These are phyloP conservation scores for Diutina ranongensis DNA, from an alignment of 1,139 yeast genomes.

Conservation along the genomic window DNA sequence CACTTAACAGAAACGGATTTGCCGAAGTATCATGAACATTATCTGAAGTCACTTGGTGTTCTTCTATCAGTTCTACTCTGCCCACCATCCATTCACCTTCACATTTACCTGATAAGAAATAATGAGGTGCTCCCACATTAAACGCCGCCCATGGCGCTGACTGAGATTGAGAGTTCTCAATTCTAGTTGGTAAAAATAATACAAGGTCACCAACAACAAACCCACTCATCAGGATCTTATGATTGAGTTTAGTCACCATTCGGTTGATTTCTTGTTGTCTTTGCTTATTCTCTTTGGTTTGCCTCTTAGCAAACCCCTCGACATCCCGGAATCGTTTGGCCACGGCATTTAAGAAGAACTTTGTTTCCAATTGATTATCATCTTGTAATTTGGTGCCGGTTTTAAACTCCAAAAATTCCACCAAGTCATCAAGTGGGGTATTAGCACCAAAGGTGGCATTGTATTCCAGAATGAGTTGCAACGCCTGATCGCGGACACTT, in stretches of 20 bases:
- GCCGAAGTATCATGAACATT: conserved; percentile 17
- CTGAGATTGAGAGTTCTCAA: conserved; percentile 8
- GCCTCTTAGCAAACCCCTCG: conserved; percentile 79
- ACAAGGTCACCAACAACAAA: conserved; percentile 69
- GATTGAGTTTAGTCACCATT: conserved; percentile 17
- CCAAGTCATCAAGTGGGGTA: neutral
- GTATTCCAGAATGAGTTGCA: neutral
- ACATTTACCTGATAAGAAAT: conserved; percentile 36
- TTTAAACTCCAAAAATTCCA: neutral
- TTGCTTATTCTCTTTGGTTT: conserved; percentile 62
- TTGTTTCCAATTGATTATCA: conserved; percentile 7
- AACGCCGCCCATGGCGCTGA: conserved; percentile 78
- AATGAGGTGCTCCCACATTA: conserved; percentile 73
- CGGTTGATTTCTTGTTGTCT: conserved; percentile 29
- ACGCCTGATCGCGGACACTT: neutral
- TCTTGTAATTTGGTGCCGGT: neutral
- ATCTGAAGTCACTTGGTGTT: conserved; percentile 29
- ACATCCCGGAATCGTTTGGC: conserved; percentile 78
- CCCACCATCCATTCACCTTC: conserved; percentile 61
- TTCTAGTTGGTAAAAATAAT: conserved; percentile 67
- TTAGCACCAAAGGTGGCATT: neutral
- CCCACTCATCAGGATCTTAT: conserved; percentile 47
- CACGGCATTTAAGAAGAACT: conserved; percentile 51
- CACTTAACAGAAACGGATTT: conserved; percentile 39
- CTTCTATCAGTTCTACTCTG: conserved; percentile 39